These are phyloP conservation scores for Paramyrothecium roridum DNA, from an alignment of 2,329 filamentous ascomycete genomes.

Conservation along the genomic window DNA sequence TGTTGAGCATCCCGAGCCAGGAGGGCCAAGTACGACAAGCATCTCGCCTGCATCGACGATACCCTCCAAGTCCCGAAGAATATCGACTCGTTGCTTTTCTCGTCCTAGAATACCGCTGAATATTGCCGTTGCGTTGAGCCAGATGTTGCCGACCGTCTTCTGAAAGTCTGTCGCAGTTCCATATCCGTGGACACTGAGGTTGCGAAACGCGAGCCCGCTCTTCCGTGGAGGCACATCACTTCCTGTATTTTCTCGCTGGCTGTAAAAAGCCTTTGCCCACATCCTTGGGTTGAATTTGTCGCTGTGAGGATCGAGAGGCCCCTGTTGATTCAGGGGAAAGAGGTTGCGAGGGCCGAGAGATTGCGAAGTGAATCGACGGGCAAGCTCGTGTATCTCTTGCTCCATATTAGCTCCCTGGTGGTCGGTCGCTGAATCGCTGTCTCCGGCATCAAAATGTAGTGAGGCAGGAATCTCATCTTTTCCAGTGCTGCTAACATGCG, in stretches of 20 bases:
- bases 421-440: no score
- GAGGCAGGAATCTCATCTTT: no score
- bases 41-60: slow-evolving; percentile 52
- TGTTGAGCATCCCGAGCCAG: slow-evolving; percentile 53
- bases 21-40: slow-evolving; percentile 53
- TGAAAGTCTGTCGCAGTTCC: slow-evolving; percentile 39
- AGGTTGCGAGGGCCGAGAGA: no score
- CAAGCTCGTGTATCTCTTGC: no score
- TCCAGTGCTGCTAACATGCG: no score
- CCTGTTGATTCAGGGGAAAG: slow-evolving; percentile 18
- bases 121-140: slow-evolving; percentile 12
- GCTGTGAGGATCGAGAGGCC: slow-evolving; percentile 34
- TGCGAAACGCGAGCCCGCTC: slow-evolving; percentile 36
- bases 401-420: no score
- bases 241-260: slow-evolving; percentile 14
- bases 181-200: slow-evolving; percentile 39
- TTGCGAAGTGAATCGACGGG: no score
- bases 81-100: slow-evolving; percentile 8
- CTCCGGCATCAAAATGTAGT: no score
- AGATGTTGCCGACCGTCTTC: slow-evolving; percentile 32
- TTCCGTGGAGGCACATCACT: slow-evolving; percentile 22
- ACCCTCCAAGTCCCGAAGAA: slow-evolving; percentile 48
- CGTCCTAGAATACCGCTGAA: slow-evolving; percentile 8
- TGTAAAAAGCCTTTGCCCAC: slow-evolving; percentile 38
- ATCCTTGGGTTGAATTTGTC: slow-evolving; percentile 35